Evolutionary conservation across 2,329 filamentous ascomycete species (phyloP).

Genomic region (Colletotrichum tanaceti): DNA sequence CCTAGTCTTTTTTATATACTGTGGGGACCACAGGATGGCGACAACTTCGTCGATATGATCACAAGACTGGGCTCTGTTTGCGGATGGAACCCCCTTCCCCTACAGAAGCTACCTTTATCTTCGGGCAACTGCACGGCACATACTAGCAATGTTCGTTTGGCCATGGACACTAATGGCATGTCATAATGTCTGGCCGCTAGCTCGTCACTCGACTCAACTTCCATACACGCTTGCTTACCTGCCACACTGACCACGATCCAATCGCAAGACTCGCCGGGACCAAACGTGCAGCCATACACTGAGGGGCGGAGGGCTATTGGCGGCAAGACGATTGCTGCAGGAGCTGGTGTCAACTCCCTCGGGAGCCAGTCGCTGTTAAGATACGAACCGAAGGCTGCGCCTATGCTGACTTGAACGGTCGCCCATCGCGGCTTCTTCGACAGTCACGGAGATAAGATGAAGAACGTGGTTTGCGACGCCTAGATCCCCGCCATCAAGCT

Average conservation of each 20-base stretch:
- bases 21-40: slow-evolving; percentile 14
- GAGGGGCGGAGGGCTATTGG: neutral
- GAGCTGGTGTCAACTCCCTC: slow-evolving; percentile 13
- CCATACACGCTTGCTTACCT: slow-evolving; percentile 20
- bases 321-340: slow-evolving; percentile 14
- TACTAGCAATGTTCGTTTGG: neutral
- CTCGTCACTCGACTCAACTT: slow-evolving; percentile 16
- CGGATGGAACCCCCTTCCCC: neutral
- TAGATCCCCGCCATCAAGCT: slow-evolving; percentile 21
- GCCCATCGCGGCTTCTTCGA: slow-evolving; percentile 6
- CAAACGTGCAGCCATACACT: slow-evolving; percentile 2
- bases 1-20: neutral
- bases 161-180: slow-evolving; percentile 7
- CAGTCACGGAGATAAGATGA: neutral
- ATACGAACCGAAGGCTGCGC: neutral
- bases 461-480: slow-evolving; percentile 9
- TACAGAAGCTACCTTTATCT: slow-evolving; percentile 9
- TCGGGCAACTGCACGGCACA: neutral
- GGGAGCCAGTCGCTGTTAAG: slow-evolving; percentile 11
- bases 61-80: neutral
- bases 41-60: slow-evolving; percentile 10
- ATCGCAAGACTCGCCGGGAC: slow-evolving; percentile 33
- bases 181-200: neutral
- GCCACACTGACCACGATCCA: slow-evolving; percentile 26
- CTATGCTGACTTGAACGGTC: slow-evolving; percentile 10